Conservation (phyloP, 2,329 filamentous ascomycete genomes). For the Aspergillus flavus region DNA sequence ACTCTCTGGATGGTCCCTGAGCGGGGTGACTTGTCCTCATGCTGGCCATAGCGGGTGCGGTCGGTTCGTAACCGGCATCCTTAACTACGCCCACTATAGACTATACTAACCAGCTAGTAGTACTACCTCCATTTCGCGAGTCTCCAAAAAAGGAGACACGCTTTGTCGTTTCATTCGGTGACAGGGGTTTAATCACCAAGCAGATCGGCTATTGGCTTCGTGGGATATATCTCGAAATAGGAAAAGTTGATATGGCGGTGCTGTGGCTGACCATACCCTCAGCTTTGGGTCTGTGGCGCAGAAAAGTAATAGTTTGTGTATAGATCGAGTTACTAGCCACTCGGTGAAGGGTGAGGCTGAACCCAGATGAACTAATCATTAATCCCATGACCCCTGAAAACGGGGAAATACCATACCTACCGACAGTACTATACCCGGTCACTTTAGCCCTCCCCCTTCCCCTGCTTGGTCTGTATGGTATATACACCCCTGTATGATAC, state of each 20-base stretch:
- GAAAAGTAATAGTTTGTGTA: too few species aligned
- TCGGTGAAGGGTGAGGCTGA: conserved; percentile 1
- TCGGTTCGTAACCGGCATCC: background rate
- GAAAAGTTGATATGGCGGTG: background rate
- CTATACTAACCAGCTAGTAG: background rate
- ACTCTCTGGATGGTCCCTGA: background rate
- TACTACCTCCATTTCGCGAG: background rate
- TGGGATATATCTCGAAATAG: background rate
- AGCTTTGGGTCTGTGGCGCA: background rate
- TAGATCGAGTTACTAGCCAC: too few species aligned
- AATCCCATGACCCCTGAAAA: background rate
- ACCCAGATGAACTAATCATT: background rate
- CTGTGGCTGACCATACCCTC: background rate
- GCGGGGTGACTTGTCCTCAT: conserved; percentile 6
- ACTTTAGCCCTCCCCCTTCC: background rate
- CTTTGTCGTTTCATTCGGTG: background rate
- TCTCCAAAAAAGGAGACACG: background rate
- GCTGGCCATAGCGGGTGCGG: conserved; percentile 2
- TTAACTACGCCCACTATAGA: background rate
- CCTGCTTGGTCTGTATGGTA: background rate
- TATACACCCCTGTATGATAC: too few species aligned
- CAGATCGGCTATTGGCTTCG: background rate
- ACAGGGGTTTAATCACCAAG: background rate
- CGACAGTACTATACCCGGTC: background rate
- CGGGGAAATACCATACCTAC: background rate